Evolutionary conservation across 2,329 filamentous ascomycete genomes (phyloP).

Genomic region (Scedosporium dehoogii): DNA sequence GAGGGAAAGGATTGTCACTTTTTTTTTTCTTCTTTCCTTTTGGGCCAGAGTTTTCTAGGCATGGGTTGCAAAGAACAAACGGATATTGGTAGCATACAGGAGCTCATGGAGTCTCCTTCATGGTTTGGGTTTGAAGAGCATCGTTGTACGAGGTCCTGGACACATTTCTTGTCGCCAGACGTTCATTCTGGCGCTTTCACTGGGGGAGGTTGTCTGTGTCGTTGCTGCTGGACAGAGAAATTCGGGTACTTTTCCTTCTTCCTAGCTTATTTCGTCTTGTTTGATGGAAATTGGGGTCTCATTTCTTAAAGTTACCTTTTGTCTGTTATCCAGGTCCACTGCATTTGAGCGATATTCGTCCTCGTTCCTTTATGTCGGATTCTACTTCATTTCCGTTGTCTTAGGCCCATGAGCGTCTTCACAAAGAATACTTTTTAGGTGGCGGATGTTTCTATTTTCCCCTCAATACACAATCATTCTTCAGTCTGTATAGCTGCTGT

Average conservation of each 20-base stretch:
- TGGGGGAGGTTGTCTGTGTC: not conserved
- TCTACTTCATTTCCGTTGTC: not conserved
- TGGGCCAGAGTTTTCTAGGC: not conserved
- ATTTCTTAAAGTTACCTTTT: not conserved
- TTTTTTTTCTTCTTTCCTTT: not conserved
- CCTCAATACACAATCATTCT: not conserved
- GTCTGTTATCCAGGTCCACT: not conserved
- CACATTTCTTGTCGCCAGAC: too few species aligned
- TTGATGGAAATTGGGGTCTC: not conserved
- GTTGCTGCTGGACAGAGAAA: not conserved
- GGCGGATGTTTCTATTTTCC: not conserved
- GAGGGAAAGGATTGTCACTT: not conserved
- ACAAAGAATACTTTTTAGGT: not conserved
- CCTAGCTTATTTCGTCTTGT: too few species aligned
- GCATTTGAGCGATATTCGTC: not conserved
- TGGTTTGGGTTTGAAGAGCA: too few species aligned
- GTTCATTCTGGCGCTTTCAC: too few species aligned
- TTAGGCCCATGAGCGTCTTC: not conserved
- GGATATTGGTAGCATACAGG: too few species aligned
- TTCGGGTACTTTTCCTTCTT: too few species aligned
- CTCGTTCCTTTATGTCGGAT: not conserved
- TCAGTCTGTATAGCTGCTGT: not conserved
- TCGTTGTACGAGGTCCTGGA: too few species aligned
- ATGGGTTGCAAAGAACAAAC: not conserved
- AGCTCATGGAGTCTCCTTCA: too few species aligned